Evolutionary conservation across 768 basidiomycete genomes (phyloP).

Genomic region (Auricularia heimuer): DNA sequence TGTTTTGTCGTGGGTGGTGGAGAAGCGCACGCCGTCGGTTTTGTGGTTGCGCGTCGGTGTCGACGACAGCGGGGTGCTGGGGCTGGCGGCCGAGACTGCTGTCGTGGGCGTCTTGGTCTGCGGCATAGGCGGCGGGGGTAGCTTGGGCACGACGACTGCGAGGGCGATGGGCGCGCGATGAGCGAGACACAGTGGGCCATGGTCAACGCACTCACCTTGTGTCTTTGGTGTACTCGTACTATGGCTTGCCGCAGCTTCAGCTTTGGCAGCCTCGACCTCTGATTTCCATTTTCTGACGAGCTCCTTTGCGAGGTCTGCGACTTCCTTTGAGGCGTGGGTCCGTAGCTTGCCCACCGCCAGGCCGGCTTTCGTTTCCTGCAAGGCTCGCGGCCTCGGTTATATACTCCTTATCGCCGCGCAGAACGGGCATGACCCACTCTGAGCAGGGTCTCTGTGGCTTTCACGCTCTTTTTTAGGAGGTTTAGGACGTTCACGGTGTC

Average conservation of each 20-base stretch:
- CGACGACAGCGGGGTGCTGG: constrained; percentile 23
- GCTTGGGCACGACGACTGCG: not conserved
- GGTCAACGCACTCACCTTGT: constrained; percentile 22
- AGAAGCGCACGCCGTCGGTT: constrained; percentile 53
- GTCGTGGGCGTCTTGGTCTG: constrained; percentile 17
- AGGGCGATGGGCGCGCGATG: not conserved
- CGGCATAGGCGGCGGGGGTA: constrained; percentile 8
- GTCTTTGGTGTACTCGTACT: constrained; percentile 18
- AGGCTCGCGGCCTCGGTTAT: not conserved
- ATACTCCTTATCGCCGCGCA: not conserved
- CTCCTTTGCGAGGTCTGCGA: constrained; percentile 79
- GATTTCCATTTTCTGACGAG: constrained; percentile 88
- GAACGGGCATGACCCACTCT: constrained; percentile 10
- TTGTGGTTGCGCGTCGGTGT: constrained; percentile 47
- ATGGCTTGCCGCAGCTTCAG: constrained; percentile 2
- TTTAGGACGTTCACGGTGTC: constrained; percentile 6
- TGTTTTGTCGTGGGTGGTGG: constrained; percentile 55
- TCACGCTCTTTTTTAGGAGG: constrained; percentile 13
- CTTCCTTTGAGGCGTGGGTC: constrained; percentile 56
- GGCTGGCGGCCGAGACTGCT: constrained; percentile 10
- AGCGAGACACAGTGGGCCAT: constrained; percentile 11
- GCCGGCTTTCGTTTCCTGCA: constrained; percentile 83
- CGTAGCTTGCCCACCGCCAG: constrained; percentile 88
- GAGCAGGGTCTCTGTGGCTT: constrained; percentile 14
- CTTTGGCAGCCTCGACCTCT: constrained; percentile 56